A percentile compares a stretch with the other conserved stretches of the same genome.
Conservation (phyloP, 192 early-diverging fungal genomes). For the Dissophora globulifera region DNA sequence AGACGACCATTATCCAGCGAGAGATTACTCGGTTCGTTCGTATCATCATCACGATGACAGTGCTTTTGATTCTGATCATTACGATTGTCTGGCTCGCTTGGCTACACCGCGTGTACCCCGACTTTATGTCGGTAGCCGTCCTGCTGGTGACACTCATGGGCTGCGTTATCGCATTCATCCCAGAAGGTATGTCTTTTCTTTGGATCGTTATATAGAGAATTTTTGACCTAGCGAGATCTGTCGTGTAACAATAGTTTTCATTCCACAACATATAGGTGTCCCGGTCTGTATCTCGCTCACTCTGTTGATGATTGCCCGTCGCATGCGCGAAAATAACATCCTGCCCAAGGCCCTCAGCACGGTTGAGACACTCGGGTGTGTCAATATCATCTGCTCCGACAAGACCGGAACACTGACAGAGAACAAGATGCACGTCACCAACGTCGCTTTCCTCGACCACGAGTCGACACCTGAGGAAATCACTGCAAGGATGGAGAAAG, state of each 20-base stretch:
- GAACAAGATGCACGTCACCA: constrained; percentile 73
- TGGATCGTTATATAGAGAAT: not conserved
- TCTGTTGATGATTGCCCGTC: constrained; percentile 77
- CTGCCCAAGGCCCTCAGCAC: constrained; percentile 83
- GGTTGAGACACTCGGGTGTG: constrained; percentile 87
- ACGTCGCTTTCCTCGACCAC: constrained; percentile 54
- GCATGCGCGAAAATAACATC: constrained; percentile 75
- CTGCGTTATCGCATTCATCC: constrained; percentile 78
- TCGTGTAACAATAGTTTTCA: not conserved
- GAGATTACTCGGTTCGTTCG: constrained; percentile 75
- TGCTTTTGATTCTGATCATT: constrained; percentile 60
- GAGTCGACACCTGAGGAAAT: constrained; percentile 26
- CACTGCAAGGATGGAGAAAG: constrained; percentile 18
- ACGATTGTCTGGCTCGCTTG: constrained; percentile 66
- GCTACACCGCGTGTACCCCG: constrained; percentile 64
- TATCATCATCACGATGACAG: constrained; percentile 68
- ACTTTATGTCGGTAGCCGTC: constrained; percentile 60
- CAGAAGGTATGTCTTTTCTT: constrained; percentile 60
- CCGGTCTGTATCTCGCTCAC: constrained; percentile 81
- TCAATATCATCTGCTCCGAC: constrained; percentile 80
- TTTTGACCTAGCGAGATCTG: too few relatives aligned
- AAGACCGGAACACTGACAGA: constrained; percentile 93
- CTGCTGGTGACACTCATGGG: constrained; percentile 64
- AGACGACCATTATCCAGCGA: constrained; percentile 65
- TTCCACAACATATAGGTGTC: constrained; percentile 43